These are phyloP conservation scores for Leishmania major DNA, from an alignment of 208 protist genomes.

Conservation along the genomic window DNA sequence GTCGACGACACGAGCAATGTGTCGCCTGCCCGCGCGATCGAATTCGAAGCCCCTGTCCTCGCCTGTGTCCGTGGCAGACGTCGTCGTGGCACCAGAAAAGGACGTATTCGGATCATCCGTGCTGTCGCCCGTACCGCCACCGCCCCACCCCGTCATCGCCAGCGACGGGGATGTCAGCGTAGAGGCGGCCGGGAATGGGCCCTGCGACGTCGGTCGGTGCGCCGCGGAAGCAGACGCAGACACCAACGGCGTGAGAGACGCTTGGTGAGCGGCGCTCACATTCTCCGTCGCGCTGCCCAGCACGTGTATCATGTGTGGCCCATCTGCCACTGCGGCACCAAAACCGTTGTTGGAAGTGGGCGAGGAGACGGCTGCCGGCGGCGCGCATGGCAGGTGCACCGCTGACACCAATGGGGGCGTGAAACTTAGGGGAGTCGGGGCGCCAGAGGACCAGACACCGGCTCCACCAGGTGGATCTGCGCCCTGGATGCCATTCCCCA, in stretches of 20 bases:
- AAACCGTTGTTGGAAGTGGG: not conserved
- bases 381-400: not conserved
- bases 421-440: not conserved
- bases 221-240: not conserved
- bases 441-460: conserved; percentile 6
- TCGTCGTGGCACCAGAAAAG: not conserved
- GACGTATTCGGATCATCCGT: not conserved
- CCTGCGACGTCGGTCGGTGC: not conserved
- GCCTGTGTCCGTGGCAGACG: not conserved
- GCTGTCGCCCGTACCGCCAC: conserved; percentile 1
- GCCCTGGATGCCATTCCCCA: not conserved
- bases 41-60: not conserved
- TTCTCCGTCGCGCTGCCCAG: not conserved
- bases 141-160: conserved; percentile 12
- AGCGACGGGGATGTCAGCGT: conserved; percentile 6
- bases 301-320: not conserved
- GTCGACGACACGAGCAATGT: conserved; percentile 7
- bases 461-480: not conserved
- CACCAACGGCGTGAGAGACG: not conserved
- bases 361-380: not conserved
- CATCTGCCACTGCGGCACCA: not conserved
- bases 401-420: not conserved
- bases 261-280: not conserved
- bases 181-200: not conserved
- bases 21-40: not conserved